Evolutionary conservation across 352 stramenopile species (phyloP), one percentile per base, ranked within the genome.

Genomic region (Aphanomyces astaci): DNA sequence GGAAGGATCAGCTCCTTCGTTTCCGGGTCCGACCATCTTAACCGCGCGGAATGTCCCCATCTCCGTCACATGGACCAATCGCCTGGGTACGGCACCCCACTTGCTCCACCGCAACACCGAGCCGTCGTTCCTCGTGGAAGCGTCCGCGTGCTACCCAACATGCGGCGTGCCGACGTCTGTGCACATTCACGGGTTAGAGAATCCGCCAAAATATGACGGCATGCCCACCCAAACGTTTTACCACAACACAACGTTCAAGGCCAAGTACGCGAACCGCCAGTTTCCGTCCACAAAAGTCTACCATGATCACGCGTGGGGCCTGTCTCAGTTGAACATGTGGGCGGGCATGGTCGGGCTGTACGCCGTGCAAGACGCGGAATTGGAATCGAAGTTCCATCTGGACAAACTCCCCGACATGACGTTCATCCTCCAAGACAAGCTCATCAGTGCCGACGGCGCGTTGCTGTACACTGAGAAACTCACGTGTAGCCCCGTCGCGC

Each of bases 261-360:
- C 81, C 49, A 51, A 77, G 3, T 89, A 90, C 70, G 60, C 78
- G 22, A 90, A 90, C 78, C 85, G 78, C 54, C 82, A 89, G 71
- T 84, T 77, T 49, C 73, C 78, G 2, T 75, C 79, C 2, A 89
- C 82, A 32, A 90, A 90, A 64, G 60, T 90, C 9, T 90, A 90
- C 71, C 82, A 90, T 63, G 81, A 90, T 71, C 82, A 90, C 66
- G 81, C 81, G 13, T 82, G 82, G 22, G 80, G 82, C 0, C 72
- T 91, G 32, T 84, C 82, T 5, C 78, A 79, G 13, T 69, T 91
- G 24, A 91, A 88, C 48, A 74, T 74, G 17, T 91, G 82, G 82
- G 73, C 81, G 0, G 82, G 82, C 28, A 77, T 89, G 56, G 75
- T 82, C 40, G 82, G 82, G 15, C n/a, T 77, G 2, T 91, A 91